Base-by-base conservation (phyloP, 148 eudicot species). In the Vaccinium macrocarpon region DNA sequence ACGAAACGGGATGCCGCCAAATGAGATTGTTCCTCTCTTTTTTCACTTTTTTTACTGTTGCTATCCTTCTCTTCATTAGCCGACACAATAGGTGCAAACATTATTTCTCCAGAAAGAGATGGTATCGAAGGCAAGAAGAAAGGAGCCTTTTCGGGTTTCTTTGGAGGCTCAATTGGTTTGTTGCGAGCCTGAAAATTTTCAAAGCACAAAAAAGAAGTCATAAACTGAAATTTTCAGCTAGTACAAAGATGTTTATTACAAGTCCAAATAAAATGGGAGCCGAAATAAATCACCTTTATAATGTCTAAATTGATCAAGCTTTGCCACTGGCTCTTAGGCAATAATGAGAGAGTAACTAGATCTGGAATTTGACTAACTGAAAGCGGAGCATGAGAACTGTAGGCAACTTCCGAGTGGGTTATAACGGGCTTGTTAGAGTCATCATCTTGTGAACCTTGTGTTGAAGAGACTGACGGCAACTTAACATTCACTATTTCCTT, bases 321-420 rank as follows among this genome's bases (percentile, higher is more conserved):
- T 83, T 97, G 99, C 99, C 99, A 97, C 89, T 97, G 99, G 71
- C 94, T 94, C 91, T 94, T 95, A 48, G 99, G 99, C 84, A 97
- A 88, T 79, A 97, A 86, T 2, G 99, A 94, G 55, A 97, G 98
- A 57, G 99, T 91, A 80, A 97, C 95, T 38, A 97, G 91, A 88
- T 97, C 98, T 12, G 99, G 99, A 51, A 97, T 95, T 81, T 93
- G 94, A 80, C 86, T 88, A 81, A 90, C 86, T 64, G 86, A 87
- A 59, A 73, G 86, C 16, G 78, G 80, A 14, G 78, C 59, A 48
- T 42, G 35, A 75, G 85, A 78, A 72, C 64, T 80, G 73, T 84
- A 89, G 76, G 92, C 77, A 11, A 64, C 81, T 80, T 87, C 84
- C 70, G 82, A 78, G 50, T 42, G 72, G 14, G 85, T 87, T 4